Evolutionary conservation across 768 basidiomycete species (phyloP), one percentile per base, ranked within the genome.

Genomic region (Pulveroboletus sp.): DNA sequence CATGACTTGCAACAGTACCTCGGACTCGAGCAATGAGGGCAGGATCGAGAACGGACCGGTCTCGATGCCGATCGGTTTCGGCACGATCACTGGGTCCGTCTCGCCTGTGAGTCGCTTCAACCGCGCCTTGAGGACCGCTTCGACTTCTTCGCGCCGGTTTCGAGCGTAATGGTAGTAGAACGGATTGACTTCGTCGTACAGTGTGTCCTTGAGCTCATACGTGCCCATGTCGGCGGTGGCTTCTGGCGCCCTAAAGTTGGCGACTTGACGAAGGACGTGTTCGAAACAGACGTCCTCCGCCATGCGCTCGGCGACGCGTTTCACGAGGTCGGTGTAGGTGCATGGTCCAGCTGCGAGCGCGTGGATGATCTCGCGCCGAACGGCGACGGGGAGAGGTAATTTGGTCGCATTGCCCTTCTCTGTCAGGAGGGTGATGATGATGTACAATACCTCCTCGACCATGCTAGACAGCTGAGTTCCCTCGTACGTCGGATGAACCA

Each of bases 131-230:
- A 94, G 71, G 5, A 88, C 78, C 35, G 75, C 80, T 61, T 93
- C 92, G 22, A 92, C 95, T 63, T 93, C 90, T 59, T 95, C 91
- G 34, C 93, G 80, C 58, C 91, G 85, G 70, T 98, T 98, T 34
- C 94, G 78, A 14, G 90, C 86, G 65, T 96, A 97, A 63, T 97
- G 94, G 63, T 87, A 89, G 73, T 94, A 96, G 71, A 93, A 96
- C 0, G 94, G 93, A 60, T 97, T 89, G 55, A 97, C 87, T 55
- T 96, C 89, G 53, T 84, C 86, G 65, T 82, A 93, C 17, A 73
- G 75, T 57, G 86, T 88, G 39, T 91, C 82, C 64, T 84, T 87
- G 45, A 98, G 80, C 53, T 93, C 85, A 68, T 97, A 98, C n/a
- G 81, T 70, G 0, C 96, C 95, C 1, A 77, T 77, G 57, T 95